Base-by-base conservation (phyloP, 225 moss, liverwort and hornwort species). In the Physcomitrellopsis africana region DNA sequence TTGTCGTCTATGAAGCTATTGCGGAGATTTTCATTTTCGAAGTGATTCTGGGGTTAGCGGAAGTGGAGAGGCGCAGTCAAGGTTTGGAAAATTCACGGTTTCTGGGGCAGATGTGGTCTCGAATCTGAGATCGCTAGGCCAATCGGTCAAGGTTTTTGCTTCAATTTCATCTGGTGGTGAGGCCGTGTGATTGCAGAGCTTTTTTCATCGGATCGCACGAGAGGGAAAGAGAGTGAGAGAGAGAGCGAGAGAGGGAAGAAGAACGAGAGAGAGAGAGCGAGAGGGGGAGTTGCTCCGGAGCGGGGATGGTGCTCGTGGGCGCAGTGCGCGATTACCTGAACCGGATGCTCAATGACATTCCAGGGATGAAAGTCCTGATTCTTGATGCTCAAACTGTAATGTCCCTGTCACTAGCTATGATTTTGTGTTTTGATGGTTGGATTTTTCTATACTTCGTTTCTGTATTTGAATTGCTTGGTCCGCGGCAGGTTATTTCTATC, bases 341-440 rank as follows among this genome's bases (percentile, higher is more conserved):
- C 63, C 81, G 97, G 80, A 93, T 99, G 92, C 75, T 99, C 52
- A 93, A 94, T 59, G 97, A 94, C 57, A 90, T 99, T 4, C 79
- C 86, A 10, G 95, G 97, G 58, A 99, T 99, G 97, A 99, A 99
- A 87, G 93, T 99, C 55, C 80, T 99, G 20, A 87, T 99, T 24
- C 95, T 99, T 56, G 97, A 99, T 79, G 86, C 79, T 57, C 86
- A 93, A 72, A 99, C 97, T 86, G 97, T 99, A 84, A 81, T 51
- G 43, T 23, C 64, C 60, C 72, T 58, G 55, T 65, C 45, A 23
- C 78, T 58, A 18, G 16, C 65, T 15, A 0, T 15, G 12, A 49
- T 49, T 49, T 49, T 49, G 15, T 37, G 15, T 49, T 49, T 15
- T 3, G 49, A 49, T 49, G 11, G 11, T 14, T 49, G 49, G 60